Conservation (phyloP, 129 eudicot genomes). For the Helichrysum umbraculigerum region DNA sequence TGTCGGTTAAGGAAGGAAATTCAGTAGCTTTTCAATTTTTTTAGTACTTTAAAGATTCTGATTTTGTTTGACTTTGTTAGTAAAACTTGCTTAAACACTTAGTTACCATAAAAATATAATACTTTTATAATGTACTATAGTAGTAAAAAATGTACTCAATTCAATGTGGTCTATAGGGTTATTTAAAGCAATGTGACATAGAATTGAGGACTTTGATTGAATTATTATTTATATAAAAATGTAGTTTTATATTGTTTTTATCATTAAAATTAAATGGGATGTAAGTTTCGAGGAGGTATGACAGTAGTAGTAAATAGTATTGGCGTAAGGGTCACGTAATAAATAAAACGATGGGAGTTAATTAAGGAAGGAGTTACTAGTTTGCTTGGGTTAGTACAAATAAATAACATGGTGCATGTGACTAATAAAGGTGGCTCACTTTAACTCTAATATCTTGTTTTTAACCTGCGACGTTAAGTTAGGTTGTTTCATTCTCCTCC, state of each 20-base stretch:
- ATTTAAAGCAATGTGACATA: neutral
- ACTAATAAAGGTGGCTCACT: conserved; percentile 27
- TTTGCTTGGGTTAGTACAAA: conserved; percentile 29
- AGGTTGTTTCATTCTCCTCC: neutral
- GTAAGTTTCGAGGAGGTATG: conserved; percentile 16
- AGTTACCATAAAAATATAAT: neutral
- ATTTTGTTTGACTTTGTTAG: neutral
- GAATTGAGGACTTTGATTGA: neutral
- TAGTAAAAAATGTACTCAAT: too few relatives aligned
- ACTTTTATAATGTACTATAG: neutral
- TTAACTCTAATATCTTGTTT: conserved; percentile 17
- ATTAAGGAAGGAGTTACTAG: conserved; percentile 24
- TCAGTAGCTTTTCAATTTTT: neutral
- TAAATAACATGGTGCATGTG: conserved; percentile 31
- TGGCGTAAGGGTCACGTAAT: conserved; percentile 29
- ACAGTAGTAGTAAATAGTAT: neutral
- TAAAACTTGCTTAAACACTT: neutral
- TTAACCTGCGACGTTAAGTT: conserved; percentile 18
- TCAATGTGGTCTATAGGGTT: too few relatives aligned
- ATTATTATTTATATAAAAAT: neutral
- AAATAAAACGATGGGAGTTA: conserved; percentile 10
- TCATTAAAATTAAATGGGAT: conserved; percentile 15
- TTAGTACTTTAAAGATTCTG: neutral
- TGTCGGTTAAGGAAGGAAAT: neutral
- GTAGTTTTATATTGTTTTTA: neutral